Percentiles rank a stretch among this genome's conserved stretches.
Evolutionary conservation across 1,284 basidiomycete genomes (phyloP).

Genomic region (Hemileccinum hortonii): DNA sequence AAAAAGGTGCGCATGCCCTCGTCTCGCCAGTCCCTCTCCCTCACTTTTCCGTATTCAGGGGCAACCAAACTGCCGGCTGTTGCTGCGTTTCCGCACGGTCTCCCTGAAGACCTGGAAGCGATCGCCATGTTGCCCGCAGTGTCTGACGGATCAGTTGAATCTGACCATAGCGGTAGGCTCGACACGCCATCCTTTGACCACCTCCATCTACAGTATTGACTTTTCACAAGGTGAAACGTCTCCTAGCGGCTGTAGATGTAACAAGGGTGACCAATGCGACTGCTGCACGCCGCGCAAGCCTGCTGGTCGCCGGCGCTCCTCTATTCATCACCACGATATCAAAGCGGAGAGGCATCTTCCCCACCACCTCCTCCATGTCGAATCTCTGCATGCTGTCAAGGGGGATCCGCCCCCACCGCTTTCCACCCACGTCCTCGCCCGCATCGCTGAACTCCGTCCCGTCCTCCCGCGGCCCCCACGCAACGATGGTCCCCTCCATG

Average conservation of each 20-base stretch:
- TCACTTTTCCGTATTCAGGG: slow-evolving; percentile 36
- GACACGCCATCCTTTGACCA: slow-evolving; percentile 32
- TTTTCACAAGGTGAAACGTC: slow-evolving; percentile 40
- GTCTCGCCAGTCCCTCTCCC: slow-evolving; percentile 9
- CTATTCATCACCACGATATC: slow-evolving; percentile 33
- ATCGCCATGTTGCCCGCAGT: slow-evolving; percentile 48
- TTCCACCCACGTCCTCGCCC: slow-evolving; percentile 47
- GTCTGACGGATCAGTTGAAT: slow-evolving; percentile 47
- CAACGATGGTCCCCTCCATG: slow-evolving; percentile 38
- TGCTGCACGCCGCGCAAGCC: slow-evolving; percentile 53
- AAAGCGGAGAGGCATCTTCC: slow-evolving; percentile 26
- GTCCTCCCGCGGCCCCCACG: slow-evolving; percentile 51
- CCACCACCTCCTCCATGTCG: slow-evolving; percentile 17
- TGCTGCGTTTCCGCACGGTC: slow-evolving; percentile 71
- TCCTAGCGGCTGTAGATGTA: slow-evolving; percentile 48
- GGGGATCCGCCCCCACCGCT: slow-evolving; percentile 18
- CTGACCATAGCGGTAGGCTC: slow-evolving; percentile 48
- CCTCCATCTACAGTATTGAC: slow-evolving; percentile 34
- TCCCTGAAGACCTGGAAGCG: slow-evolving; percentile 63
- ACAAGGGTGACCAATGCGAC: slow-evolving; percentile 45
- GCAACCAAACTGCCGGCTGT: slow-evolving; percentile 55
- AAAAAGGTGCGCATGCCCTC: slow-evolving; percentile 55
- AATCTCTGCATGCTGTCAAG: slow-evolving; percentile 10
- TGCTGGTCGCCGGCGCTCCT: slow-evolving; percentile 31
- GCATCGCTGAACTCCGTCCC: slow-evolving; percentile 55